Conservation (phyloP, 306 rosid species). For the Elaeagnus macrophylla region DNA sequence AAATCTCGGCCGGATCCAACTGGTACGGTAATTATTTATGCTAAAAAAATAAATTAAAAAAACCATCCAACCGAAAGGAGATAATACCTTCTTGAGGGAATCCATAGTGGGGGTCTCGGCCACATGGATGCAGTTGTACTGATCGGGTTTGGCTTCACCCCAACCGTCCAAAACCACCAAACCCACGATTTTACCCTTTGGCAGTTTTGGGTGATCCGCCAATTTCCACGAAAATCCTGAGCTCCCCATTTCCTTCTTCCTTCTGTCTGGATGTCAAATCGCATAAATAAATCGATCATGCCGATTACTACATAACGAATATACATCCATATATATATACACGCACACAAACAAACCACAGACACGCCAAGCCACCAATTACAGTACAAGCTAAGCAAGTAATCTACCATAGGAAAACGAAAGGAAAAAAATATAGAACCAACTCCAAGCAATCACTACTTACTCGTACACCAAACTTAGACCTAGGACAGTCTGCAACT, state of each 20-base stretch:
- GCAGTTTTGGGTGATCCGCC: constrained; percentile 91
- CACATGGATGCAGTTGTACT: constrained; percentile 72
- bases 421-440: too few relatives aligned
- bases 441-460: too few relatives aligned
- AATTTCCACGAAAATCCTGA: constrained; percentile 59
- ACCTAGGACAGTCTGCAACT: too few relatives aligned
- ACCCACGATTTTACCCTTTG: constrained; percentile 75
- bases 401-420: too few relatives aligned
- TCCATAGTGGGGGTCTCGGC: constrained; percentile 97
- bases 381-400: too few relatives aligned
- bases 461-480: too few relatives aligned
- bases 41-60: background rate
- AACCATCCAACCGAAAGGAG: background rate
- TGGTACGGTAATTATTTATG: background rate
- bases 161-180: constrained; percentile 87
- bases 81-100: constrained; percentile 60
- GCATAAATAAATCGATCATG: background rate
- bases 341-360: too few relatives aligned
- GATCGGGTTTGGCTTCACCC: constrained; percentile 80
- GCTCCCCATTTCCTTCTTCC: constrained; percentile 45
- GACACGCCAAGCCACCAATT: too few relatives aligned
- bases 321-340: too few relatives aligned
- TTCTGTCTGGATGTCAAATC: background rate
- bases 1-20: background rate
- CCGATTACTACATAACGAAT: background rate